phyloP scores from a whole-genome alignment of 495 filamentous ascomycete genomes.

The Alectoria sarmentosa region DNA sequence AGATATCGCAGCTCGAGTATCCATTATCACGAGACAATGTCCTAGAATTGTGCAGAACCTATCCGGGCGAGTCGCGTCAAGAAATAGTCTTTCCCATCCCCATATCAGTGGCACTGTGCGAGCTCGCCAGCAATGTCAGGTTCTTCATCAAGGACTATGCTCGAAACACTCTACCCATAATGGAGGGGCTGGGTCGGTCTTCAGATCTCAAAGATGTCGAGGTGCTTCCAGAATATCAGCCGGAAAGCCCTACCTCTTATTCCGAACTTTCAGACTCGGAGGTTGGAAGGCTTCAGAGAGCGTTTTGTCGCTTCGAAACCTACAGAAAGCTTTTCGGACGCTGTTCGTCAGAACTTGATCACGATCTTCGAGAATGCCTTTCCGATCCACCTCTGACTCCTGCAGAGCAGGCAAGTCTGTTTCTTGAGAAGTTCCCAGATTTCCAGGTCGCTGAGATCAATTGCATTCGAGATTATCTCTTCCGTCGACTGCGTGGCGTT shows the following conservation, averaged over 20 bases:
- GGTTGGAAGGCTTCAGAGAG: slow-evolving; percentile 8
- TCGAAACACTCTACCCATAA: not conserved
- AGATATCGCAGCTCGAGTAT: not conserved
- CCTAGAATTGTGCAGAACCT: not conserved
- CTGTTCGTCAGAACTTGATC: not conserved
- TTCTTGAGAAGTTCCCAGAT: not conserved
- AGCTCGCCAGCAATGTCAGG: not conserved
- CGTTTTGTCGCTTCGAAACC: slow-evolving; percentile 15
- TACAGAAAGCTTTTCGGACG: slow-evolving; percentile 5
- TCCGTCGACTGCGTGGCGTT: slow-evolving; percentile 2
- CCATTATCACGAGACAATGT: not conserved
- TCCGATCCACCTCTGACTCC: not conserved
- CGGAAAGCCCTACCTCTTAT: not conserved
- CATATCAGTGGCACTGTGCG: slow-evolving; percentile 1
- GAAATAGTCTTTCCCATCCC: not conserved
- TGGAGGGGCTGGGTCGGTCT: slow-evolving; percentile 1
- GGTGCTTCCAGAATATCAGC: not conserved
- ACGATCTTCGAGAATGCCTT: not conserved
- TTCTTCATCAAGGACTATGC: slow-evolving; percentile 14
- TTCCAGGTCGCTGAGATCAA: slow-evolving; percentile 10
- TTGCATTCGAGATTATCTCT: slow-evolving; percentile 11
- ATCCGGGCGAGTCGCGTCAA: not conserved
- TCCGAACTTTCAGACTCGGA: not conserved
- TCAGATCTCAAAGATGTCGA: not conserved
- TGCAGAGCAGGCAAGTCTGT: not conserved